Evolutionary conservation across 257 asterid genomes (phyloP), one percentile per base, ranked within the genome.

Genomic region (Solanum chmielewskii): DNA sequence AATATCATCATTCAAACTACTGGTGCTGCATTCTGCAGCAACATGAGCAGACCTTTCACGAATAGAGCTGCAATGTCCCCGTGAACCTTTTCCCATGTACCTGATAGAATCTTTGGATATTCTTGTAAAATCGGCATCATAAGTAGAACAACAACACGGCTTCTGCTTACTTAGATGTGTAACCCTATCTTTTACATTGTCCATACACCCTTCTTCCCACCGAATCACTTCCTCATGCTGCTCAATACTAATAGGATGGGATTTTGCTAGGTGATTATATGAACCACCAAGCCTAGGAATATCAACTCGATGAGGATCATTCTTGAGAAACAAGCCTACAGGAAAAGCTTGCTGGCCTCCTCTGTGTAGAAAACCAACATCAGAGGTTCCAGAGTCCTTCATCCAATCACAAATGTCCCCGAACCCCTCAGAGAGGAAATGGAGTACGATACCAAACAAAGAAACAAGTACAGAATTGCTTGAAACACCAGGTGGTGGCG

Each of bases 131-230:
- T 95, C 94, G 83, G 87, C 86, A 91, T 93, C 96, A 87, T 92
- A 91, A 92, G 90, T 90, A 88, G 91, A 93, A 91, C 99, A 96
- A 88, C 99, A 96, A 88, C 99, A 96, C 23, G 99, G 99, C 87
- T 94, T 95, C 87, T 93, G 96, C 89, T 90, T 90, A 84, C 95
- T 90, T 49, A 90, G 86, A 92, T 96, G 99, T 73, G 98, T 92
- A 56, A 91, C 96, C 88, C 95, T 91, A 86, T 91, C 89, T 89
- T 94, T 95, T 91, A 92, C 97, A 88, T 94, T 95, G 88, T 95
- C 98, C 94, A 92, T 90, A 90, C 96, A 94, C 81, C 98, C 99
- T 91, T 96, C 99, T 90, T 95, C 98, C 99, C 99, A 96, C 89
- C 93, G 93, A 81, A 96, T 91, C 86, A 92, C 92, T 90, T 95